These are phyloP conservation scores for Handroanthus guayacan DNA, from an alignment of 257 asterid species.

Conservation along the genomic window DNA sequence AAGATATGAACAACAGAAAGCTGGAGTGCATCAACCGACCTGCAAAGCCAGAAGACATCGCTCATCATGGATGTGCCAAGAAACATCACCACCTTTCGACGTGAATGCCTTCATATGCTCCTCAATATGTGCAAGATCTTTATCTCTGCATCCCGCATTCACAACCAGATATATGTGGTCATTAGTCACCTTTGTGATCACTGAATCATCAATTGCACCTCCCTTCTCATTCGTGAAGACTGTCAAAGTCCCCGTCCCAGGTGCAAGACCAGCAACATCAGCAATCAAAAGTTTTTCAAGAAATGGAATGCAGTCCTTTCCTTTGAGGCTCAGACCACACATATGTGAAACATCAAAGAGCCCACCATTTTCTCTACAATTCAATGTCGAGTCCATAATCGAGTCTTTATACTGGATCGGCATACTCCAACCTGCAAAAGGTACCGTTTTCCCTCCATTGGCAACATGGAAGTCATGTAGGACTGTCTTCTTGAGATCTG, in stretches of 20 bases:
- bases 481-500: constrained; percentile 78
- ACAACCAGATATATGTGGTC: constrained; percentile 76
- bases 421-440: constrained; percentile 90
- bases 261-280: constrained; percentile 78
- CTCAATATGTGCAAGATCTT: constrained; percentile 84
- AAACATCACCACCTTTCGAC: constrained; percentile 75
- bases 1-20: background rate
- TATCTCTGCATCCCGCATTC: constrained; percentile 84
- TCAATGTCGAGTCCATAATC: constrained; percentile 77
- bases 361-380: constrained; percentile 81
- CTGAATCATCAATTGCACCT: constrained; percentile 82
- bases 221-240: constrained; percentile 86
- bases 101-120: constrained; percentile 76
- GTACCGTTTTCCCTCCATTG: constrained; percentile 83
- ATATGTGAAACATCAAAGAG: constrained; percentile 82
- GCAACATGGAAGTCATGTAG: constrained; percentile 76
- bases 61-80: constrained; percentile 86
- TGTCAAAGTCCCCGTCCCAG: constrained; percentile 71
- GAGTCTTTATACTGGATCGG: constrained; percentile 88
- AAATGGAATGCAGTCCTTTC: constrained; percentile 70
- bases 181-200: constrained; percentile 68
- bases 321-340: constrained; percentile 86
- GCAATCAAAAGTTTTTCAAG: constrained; percentile 79
- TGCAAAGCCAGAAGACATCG: constrained; percentile 80
- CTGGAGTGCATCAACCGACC: constrained; percentile 37